Evolutionary conservation across 2,329 filamentous ascomycete species (phyloP), one percentile per base, ranked within the genome.

Genomic region (Corinectria fuckeliana): DNA sequence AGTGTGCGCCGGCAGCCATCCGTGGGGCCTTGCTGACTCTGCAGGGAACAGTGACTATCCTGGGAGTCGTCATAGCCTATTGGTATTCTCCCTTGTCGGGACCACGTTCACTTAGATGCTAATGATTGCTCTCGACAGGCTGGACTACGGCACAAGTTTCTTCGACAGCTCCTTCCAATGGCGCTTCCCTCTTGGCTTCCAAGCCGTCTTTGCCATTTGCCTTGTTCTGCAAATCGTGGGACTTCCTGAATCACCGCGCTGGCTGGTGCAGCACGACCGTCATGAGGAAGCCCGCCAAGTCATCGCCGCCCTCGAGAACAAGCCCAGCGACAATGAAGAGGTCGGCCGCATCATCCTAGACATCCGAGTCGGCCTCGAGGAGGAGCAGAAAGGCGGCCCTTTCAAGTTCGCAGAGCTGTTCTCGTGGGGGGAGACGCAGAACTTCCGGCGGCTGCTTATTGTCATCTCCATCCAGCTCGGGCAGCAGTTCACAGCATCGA

Each of bases 181-280:
- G 50, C 76, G 78, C 1, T 80, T 80, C 34, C 77, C 78, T 1
- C 63, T 81, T 6, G 78, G 74, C 3, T 69, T 81, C 8, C 79
- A 81, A 60, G 73, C 76, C 36, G 41, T 76, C 3, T 78, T 79
- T 49, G 72, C 73, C 21, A n/a, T 77, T 16, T 56, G 74, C 13
- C 69, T 72, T 23, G 64, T 71, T 23, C n/a, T 62, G n/a, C 61
- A 62, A 41, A 62, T 76, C 13, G 26, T 73, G 2, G 69, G 76
- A 21, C 61, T 79, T 4, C 76, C 76, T n/a, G 82, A 84, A 68
- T 78, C 78, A 0, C 78, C 78, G 1, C 70, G 73, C n/a, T 75
- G 69, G 66, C 66, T 76, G 67, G 69, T 77, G 32, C 65, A 67
- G 54, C 76, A 73, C 39, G 75, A 74, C 30, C 66, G 68, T 6